A percentile compares a stretch with the other conserved stretches of the same genome.
Conservation (phyloP, 106 monocot species). For the Acorus gramineus region DNA sequence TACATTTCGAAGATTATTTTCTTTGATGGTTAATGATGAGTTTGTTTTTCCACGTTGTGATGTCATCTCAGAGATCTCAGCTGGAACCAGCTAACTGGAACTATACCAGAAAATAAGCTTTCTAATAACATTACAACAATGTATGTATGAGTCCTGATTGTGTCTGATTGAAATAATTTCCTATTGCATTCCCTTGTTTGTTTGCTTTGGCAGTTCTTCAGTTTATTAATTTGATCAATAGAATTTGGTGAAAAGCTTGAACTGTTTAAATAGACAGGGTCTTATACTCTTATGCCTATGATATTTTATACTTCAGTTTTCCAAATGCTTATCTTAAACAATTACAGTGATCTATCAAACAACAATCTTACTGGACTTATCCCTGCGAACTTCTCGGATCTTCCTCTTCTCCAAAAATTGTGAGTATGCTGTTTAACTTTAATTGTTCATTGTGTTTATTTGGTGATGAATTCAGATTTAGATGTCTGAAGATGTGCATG, state of each 20-base stretch:
- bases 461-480: background rate
- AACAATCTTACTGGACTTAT: constrained; percentile 57
- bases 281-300: background rate
- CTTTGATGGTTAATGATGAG: background rate
- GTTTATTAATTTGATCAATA: background rate
- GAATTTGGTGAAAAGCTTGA: too few relatives aligned
- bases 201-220: background rate
- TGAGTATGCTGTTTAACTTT: constrained; percentile 22
- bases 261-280: too few relatives aligned
- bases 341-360: constrained; percentile 49
- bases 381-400: constrained; percentile 43
- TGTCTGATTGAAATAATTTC: background rate
- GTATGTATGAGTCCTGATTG: constrained; percentile 21
- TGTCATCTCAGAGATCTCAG: constrained; percentile 68
- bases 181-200: background rate
- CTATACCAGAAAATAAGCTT: constrained; percentile 52
- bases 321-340: constrained; percentile 6
- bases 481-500: too few relatives aligned
- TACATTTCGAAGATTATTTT: too few relatives aligned
- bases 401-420: constrained; percentile 58
- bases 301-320: background rate
- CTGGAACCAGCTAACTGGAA: constrained; percentile 53
- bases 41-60: background rate
- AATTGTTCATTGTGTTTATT: background rate
- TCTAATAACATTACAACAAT: constrained; percentile 71